These are phyloP conservation scores for Eragrostis tef DNA, from an alignment of 202 grass and related monocot genomes.

Conservation along the genomic window DNA sequence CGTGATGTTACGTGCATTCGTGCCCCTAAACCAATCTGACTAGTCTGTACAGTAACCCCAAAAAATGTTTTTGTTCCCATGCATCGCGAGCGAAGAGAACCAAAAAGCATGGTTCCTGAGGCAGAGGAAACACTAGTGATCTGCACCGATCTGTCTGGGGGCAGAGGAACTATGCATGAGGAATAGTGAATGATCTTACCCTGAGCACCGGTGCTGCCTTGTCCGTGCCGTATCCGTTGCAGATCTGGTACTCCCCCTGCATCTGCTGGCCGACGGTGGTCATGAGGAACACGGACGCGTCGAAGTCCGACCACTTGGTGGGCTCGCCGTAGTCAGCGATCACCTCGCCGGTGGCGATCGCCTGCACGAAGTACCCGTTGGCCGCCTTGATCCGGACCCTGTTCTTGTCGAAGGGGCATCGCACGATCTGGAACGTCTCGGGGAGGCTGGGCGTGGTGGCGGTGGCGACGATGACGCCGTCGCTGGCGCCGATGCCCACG, in stretches of 20 bases:
- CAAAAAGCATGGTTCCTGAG: too few relatives aligned
- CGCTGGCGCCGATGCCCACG: slow-evolving; percentile 55
- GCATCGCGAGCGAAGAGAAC: too few relatives aligned
- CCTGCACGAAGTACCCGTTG: slow-evolving; percentile 74
- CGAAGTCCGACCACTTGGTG: slow-evolving; percentile 70
- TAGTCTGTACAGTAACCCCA: neutral
- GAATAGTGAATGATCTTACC: slow-evolving; percentile 49
- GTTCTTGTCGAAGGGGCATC: slow-evolving; percentile 44
- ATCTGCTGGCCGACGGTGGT: slow-evolving; percentile 30
- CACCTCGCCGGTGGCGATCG: slow-evolving; percentile 47
- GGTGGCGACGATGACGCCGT: slow-evolving; percentile 49
- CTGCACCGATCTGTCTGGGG: too few relatives aligned
- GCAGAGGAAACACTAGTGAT: too few relatives aligned
- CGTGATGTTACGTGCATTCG: neutral
- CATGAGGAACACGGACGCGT: slow-evolving; percentile 71
- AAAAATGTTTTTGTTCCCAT: too few relatives aligned
- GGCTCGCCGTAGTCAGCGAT: slow-evolving; percentile 56
- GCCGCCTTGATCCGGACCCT: slow-evolving; percentile 67
- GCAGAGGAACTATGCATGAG: neutral
- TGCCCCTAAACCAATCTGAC: neutral
- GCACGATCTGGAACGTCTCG: slow-evolving; percentile 71
- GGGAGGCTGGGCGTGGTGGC: slow-evolving; percentile 42
- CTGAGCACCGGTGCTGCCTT: slow-evolving; percentile 58
- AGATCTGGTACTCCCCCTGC: slow-evolving; percentile 79
- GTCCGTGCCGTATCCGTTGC: slow-evolving; percentile 69